A percentile compares a stretch with the other conserved stretches of the same genome.
Evolutionary conservation across 2,329 filamentous ascomycete species (phyloP).

Genomic region (Nemania bipapillata): DNA sequence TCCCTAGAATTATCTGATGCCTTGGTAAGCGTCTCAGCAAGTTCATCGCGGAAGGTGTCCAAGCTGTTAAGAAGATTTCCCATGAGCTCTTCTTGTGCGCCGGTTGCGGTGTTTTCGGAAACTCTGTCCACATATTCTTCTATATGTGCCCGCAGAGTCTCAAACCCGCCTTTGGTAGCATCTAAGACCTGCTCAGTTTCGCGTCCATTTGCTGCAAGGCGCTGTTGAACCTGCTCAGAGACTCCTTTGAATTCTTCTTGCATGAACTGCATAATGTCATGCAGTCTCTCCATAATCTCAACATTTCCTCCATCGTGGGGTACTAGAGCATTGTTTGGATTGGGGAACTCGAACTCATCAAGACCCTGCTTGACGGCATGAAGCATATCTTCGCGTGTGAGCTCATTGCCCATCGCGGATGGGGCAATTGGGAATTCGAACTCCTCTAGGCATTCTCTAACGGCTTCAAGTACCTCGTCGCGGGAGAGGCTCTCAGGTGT

Average conservation of each 20-base stretch:
- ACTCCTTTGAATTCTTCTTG: constrained; percentile 68
- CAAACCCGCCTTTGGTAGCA: constrained; percentile 82
- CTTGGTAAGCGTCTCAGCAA: constrained; percentile 68
- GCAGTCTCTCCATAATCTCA: constrained; percentile 66
- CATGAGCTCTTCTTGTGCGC: constrained; percentile 81
- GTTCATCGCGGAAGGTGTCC: constrained; percentile 73
- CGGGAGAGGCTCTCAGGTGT: constrained; percentile 75
- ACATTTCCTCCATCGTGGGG: constrained; percentile 57
- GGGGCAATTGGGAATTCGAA: constrained; percentile 78
- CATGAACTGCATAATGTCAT: constrained; percentile 73
- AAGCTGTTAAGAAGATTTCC: constrained; percentile 73
- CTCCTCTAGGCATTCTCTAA: constrained; percentile 86
- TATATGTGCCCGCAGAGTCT: constrained; percentile 81
- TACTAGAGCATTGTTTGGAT: constrained; percentile 54
- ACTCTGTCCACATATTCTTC: constrained; percentile 82
- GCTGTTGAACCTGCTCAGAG: constrained; percentile 76
- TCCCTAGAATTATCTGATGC: constrained; percentile 67
- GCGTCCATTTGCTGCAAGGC: constrained; percentile 78
- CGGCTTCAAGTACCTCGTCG: constrained; percentile 84
- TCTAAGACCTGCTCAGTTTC: constrained; percentile 91
- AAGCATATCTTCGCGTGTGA: constrained; percentile 71
- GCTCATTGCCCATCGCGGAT: constrained; percentile 63
- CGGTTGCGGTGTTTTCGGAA: constrained; percentile 62
- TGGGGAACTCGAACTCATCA: constrained; percentile 53
- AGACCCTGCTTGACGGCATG: constrained; percentile 72